These are phyloP conservation scores for Plasmodium vivax DNA, from an alignment of 169 alveolate genomes.

Conservation along the genomic window DNA sequence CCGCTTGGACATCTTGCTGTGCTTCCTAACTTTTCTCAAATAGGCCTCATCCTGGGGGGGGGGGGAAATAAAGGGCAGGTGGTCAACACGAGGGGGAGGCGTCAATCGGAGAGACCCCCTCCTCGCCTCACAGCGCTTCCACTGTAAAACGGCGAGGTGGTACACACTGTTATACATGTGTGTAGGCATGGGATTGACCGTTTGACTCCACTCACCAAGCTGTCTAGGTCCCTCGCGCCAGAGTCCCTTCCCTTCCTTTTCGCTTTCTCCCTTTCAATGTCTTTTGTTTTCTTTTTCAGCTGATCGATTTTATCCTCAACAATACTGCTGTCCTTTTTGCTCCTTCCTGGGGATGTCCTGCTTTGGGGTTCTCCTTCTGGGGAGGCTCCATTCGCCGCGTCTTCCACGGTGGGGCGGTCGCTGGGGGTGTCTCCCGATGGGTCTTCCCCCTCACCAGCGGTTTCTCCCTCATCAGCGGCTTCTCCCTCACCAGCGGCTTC, in stretches of 20 bases:
- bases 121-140: neutral
- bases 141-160: neutral
- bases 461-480: neutral
- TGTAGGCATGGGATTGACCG: neutral
- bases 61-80: neutral
- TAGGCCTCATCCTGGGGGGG: constrained; percentile 43
- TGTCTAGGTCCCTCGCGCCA: neutral
- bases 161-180: neutral
- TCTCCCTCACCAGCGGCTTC: neutral
- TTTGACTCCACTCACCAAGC: neutral
- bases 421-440: neutral
- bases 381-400: neutral
- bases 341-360: neutral
- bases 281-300: constrained; percentile 79
- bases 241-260: constrained; percentile 24
- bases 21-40: constrained; percentile 26
- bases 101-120: neutral
- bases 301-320: constrained; percentile 43
- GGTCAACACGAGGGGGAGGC: neutral
- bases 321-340: neutral
- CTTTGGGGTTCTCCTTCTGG: neutral
- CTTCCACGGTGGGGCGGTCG: neutral
- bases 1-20: constrained; percentile 48
- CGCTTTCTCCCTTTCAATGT: constrained; percentile 77
- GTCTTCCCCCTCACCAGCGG: neutral